phyloP scores from a whole-genome alignment of 371 early-diverging fungal species.

The Syncephalis plumigaleata region DNA sequence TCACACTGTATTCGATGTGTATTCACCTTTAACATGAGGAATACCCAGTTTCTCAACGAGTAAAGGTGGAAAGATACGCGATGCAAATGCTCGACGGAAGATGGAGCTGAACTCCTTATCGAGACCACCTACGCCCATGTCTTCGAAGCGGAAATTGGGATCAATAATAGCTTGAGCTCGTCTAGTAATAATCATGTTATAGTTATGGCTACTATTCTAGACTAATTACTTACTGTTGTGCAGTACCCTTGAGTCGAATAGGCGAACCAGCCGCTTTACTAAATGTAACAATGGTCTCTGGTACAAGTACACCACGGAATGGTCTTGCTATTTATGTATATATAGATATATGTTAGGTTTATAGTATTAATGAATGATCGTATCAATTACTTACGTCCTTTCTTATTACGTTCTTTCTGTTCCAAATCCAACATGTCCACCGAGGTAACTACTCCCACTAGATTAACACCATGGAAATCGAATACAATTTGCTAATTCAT shows the following conservation, averaged over 20 bases:
- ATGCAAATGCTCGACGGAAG: conserved; percentile 98
- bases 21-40: conserved; percentile 87
- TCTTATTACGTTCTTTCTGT: conserved; percentile 31
- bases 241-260: conserved; percentile 4
- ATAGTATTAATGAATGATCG: too few species aligned
- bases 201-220: background rate
- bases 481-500: conserved; percentile 32
- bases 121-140: conserved; percentile 98
- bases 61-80: conserved; percentile 94
- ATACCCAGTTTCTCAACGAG: conserved; percentile 95
- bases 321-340: conserved; percentile 2
- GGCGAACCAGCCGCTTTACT: conserved; percentile 19
- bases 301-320: conserved; percentile 1
- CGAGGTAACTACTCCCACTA: conserved; percentile 12
- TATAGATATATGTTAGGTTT: too few species aligned
- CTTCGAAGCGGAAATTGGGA: conserved; percentile 96
- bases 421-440: conserved; percentile 32
- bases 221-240: background rate
- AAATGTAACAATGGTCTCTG: conserved; percentile 38
- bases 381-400: conserved; percentile 12
- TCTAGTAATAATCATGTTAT: conserved; percentile 11
- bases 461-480: conserved; percentile 63
- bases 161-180: conserved; percentile 55
- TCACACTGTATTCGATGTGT: too few species aligned
- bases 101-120: conserved; percentile 95